Conservation (phyloP, 768 basidiomycete genomes). For the Lactarius akahatsu region DNA sequence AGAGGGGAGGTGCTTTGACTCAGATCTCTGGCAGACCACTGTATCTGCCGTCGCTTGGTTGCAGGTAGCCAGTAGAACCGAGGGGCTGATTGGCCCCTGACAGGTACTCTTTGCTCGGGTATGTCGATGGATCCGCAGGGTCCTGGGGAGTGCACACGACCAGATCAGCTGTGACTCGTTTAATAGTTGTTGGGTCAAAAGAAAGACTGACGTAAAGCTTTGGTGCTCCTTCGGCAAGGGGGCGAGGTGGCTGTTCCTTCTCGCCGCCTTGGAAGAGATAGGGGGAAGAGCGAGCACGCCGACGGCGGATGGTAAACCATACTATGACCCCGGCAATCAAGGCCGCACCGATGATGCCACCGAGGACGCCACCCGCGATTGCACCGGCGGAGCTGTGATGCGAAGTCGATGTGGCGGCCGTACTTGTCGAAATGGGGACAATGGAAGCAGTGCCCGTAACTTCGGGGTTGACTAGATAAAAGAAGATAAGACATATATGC, state of each 20-base stretch:
- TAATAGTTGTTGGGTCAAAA: not conserved
- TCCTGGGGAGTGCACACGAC: slow-evolving; percentile 19
- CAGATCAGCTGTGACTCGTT: not conserved
- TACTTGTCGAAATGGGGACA: not conserved
- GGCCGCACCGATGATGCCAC: slow-evolving; percentile 51
- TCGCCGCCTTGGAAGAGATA: slow-evolving; percentile 7
- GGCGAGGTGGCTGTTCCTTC: not conserved
- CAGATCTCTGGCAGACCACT: slow-evolving; percentile 27
- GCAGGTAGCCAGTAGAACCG: slow-evolving; percentile 5
- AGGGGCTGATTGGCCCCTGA: not conserved
- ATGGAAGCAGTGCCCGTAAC: slow-evolving; percentile 7
- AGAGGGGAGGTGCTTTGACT: not conserved
- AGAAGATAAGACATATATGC: not conserved
- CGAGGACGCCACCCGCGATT: slow-evolving; percentile 65
- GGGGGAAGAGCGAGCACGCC: slow-evolving; percentile 32
- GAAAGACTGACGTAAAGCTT: slow-evolving; percentile 16
- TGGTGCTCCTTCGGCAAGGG: no score
- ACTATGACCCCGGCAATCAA: slow-evolving; percentile 41
- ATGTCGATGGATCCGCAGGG: slow-evolving; percentile 30
- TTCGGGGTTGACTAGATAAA: slow-evolving; percentile 5
- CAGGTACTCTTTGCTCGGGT: slow-evolving; percentile 14
- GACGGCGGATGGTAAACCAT: slow-evolving; percentile 41
- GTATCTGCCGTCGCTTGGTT: slow-evolving; percentile 10
- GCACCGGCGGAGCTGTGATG: slow-evolving; percentile 42
- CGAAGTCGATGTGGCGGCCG: not conserved